Evolutionary conservation across 208 protist genomes (phyloP), one percentile per base, ranked within the genome.

Genomic region (Histomonas meleagridis): DNA sequence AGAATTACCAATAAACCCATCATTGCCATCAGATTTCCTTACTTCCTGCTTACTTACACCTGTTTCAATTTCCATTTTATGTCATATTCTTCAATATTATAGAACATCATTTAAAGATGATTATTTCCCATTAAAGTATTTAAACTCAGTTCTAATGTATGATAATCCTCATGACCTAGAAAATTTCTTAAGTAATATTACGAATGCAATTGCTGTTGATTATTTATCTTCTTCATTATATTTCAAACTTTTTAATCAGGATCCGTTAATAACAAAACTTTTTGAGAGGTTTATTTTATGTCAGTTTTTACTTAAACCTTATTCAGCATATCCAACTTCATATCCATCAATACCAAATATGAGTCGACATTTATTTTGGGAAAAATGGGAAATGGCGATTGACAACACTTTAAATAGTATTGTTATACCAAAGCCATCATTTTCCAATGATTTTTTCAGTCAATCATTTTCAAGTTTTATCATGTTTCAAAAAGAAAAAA

Each of bases 21-120:
- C 26, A 18, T 16, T 86, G 12, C 76, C 76, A 7, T 18, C 46
- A 21, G 76, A 86, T 86, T 86, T 86, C 38, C 32, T 86, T 4
- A 86, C 76, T 40, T 43, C 76, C 18, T 86, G 76, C 55, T 38
- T 86, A 32, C 55, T 86, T n/a, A 86, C 76, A 38, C 76, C 76
- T 38, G 55, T 49, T 38, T 51, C 40, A 38, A 32, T 46, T 18
- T 43, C 76, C 32, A 86, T 86, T 38, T 86, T 86, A 49, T 86
- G 76, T 16, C 76, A 86, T 86, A 55, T 86, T 38, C 18, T 86
- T 3, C 76, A 86, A 55, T 86, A 86, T 55, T 86, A 86, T 38
- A 51, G 76, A 57, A 86, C 76, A 55, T 38, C 76, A 38, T 53
- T 86, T 49, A 12, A 12, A 38, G 40, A 32, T 35, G 76, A 86